Conservation (phyloP, 2,329 filamentous ascomycete species). For the Amauroascus niger region DNA sequence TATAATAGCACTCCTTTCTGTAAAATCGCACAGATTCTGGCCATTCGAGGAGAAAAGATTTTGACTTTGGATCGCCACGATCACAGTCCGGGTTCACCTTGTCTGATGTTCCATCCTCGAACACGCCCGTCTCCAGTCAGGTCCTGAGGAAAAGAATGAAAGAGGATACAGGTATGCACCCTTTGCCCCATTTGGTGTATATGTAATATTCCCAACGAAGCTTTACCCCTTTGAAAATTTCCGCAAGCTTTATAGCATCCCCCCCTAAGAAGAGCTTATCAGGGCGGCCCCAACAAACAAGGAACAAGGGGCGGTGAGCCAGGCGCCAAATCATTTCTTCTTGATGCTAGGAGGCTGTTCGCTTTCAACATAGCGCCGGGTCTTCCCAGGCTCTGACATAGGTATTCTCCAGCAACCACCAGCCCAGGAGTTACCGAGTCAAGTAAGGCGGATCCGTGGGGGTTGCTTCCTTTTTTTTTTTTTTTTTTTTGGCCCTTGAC, state of each 20-base stretch:
- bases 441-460: no score
- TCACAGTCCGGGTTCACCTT: constrained; percentile 2
- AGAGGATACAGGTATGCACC: no score
- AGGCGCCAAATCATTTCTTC: no score
- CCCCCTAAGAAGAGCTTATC: constrained; percentile 1
- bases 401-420: no score
- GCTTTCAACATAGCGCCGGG: no score
- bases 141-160: not conserved
- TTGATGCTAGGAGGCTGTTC: no score
- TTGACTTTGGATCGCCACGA: constrained; percentile 3
- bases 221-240: not conserved
- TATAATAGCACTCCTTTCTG: not conserved
- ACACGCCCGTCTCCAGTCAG: not conserved
- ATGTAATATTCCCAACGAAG: not conserved
- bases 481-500: no score
- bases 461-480: no score
- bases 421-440: no score
- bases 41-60: not conserved
- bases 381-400: no score
- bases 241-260: constrained; percentile 8
- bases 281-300: not conserved
- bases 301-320: not conserved
- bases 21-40: not conserved
- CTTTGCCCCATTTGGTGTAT: no score
- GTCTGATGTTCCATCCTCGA: constrained; percentile 7